Percentiles rank a stretch among this genome's conserved stretches.
phyloP scores from a whole-genome alignment of 1,284 basidiomycete species.

The Leucoagaricus sp. region DNA sequence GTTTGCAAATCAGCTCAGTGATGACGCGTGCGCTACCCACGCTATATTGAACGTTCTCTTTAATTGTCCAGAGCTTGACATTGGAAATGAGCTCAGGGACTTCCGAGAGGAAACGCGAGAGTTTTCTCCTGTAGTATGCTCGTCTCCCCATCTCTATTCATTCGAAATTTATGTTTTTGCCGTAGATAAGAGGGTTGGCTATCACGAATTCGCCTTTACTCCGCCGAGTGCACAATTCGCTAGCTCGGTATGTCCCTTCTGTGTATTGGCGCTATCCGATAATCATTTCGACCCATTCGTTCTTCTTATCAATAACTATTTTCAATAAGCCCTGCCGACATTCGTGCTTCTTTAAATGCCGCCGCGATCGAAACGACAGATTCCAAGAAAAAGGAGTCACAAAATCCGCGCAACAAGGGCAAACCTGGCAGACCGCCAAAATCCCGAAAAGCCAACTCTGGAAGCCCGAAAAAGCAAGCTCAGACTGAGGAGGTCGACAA shows the following conservation, averaged over 20 bases:
- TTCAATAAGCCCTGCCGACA: slow-evolving; percentile 52
- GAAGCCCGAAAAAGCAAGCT: slow-evolving; percentile 14
- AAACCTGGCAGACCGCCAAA: slow-evolving; percentile 14
- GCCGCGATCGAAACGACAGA: slow-evolving; percentile 46
- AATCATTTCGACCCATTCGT: not conserved
- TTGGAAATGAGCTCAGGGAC: slow-evolving; percentile 44
- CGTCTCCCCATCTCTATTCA: not conserved
- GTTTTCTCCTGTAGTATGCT: slow-evolving; percentile 58
- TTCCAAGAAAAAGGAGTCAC: slow-evolving; percentile 29
- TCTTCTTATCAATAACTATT: not conserved
- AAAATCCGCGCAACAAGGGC: slow-evolving; percentile 23
- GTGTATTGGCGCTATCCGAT: not conserved
- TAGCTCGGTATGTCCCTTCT: slow-evolving; percentile 47
- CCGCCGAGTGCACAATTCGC: slow-evolving; percentile 55
- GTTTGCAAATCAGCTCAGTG: slow-evolving; percentile 69
- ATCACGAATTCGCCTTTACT: slow-evolving; percentile 54
- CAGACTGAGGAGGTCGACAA: slow-evolving; percentile 30
- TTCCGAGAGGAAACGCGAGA: slow-evolving; percentile 52
- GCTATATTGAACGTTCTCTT: slow-evolving; percentile 60
- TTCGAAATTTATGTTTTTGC: not conserved
- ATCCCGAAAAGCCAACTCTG: slow-evolving; percentile 13
- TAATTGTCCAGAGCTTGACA: slow-evolving; percentile 51
- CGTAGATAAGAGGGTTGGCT: slow-evolving; percentile 62
- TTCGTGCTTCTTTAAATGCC: slow-evolving; percentile 50
- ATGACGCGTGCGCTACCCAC: slow-evolving; percentile 63